Evolutionary conservation across 2,329 filamentous ascomycete species (phyloP).

Genomic region (Aspergillus udagawae): DNA sequence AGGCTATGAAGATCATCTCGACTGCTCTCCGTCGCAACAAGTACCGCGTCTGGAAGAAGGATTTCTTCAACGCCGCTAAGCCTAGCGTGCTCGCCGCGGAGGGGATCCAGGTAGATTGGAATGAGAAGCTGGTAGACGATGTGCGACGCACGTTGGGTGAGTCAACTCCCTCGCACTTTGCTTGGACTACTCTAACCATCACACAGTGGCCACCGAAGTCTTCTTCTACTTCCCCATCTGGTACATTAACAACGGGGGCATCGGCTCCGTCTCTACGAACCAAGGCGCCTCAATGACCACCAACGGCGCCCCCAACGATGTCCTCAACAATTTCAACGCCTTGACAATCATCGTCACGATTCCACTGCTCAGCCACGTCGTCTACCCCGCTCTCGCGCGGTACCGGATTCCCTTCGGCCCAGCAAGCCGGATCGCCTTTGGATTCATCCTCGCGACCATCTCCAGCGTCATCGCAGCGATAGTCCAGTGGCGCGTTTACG

Average conservation of each 20-base stretch:
- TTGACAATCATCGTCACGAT: constrained; percentile 46
- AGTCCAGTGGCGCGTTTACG: constrained; percentile 46
- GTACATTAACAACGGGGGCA: constrained; percentile 42
- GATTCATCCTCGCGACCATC: constrained; percentile 48
- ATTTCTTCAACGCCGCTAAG: constrained; percentile 34
- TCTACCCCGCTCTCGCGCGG: constrained; percentile 46
- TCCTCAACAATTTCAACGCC: constrained; percentile 50
- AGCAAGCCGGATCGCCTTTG: constrained; percentile 49
- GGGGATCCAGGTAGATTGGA: constrained; percentile 30
- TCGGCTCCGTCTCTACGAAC: constrained; percentile 49
- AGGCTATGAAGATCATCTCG: constrained; percentile 31
- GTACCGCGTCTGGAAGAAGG: constrained; percentile 27
- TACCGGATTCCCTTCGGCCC: constrained; percentile 46
- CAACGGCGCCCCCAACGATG: constrained; percentile 49
- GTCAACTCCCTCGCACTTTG: not conserved
- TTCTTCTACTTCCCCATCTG: constrained; percentile 40
- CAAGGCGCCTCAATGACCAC: constrained; percentile 48
- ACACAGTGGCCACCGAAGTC: constrained; percentile 28
- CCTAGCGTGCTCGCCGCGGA: constrained; percentile 27
- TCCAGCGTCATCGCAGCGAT: constrained; percentile 38
- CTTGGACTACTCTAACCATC: not conserved
- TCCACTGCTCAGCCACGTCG: constrained; percentile 46
- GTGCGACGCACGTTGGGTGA: constrained; percentile 27
- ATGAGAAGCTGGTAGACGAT: constrained; percentile 34
- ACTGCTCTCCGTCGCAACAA: constrained; percentile 32